Evolutionary conservation across 1,139 yeast genomes (phyloP).

Genomic region (Saccharomyces hybrid): DNA sequence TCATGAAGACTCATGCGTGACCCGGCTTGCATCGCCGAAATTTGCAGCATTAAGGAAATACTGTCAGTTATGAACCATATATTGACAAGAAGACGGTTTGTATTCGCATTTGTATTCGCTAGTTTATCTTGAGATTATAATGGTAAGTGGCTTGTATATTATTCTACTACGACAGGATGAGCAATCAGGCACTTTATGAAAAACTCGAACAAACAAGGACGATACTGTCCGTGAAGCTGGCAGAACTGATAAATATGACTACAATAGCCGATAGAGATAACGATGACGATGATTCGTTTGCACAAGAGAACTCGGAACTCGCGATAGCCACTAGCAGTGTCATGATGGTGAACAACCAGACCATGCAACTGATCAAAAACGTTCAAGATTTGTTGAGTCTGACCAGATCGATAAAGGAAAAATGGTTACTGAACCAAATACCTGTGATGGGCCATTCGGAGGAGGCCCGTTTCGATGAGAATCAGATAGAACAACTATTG

Average conservation of each 20-base stretch:
- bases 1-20: neutral
- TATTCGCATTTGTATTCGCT: neutral
- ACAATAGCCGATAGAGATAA: constrained; percentile 18
- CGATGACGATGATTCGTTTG: constrained; percentile 9
- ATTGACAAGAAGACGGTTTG: too few species aligned
- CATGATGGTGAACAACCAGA: constrained; percentile 27
- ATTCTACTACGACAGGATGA: constrained; percentile 12
- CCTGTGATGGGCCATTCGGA: constrained; percentile 16
- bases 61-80: too few species aligned
- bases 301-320: constrained; percentile 15
- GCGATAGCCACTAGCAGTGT: constrained; percentile 26
- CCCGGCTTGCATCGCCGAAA: neutral
- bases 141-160: neutral
- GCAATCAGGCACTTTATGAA: constrained; percentile 27
- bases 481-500: constrained; percentile 12
- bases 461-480: constrained; percentile 8
- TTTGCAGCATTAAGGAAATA: neutral
- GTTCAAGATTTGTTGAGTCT: constrained; percentile 29
- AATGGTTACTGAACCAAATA: constrained; percentile 30
- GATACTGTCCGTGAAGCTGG: constrained; percentile 23
- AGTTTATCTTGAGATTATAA: neutral
- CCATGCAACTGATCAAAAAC: constrained; percentile 29
- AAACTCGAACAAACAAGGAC: constrained; percentile 28
- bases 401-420: constrained; percentile 29
- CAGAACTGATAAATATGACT: constrained; percentile 25